phyloP scores from a whole-genome alignment of 805 yeast species.

The Cyberlindnera mrakii region DNA sequence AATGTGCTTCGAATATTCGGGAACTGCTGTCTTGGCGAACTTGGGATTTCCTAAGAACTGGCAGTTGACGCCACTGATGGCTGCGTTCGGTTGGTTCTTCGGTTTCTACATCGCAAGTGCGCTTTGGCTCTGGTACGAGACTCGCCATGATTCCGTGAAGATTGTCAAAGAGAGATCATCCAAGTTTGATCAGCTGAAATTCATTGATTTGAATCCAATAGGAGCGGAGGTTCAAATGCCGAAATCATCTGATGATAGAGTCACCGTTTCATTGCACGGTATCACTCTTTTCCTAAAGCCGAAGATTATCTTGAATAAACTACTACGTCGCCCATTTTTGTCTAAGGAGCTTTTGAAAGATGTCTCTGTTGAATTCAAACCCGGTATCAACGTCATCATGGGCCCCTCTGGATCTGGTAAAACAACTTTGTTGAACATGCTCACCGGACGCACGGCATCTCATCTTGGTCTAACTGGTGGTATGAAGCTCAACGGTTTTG shows the following conservation, averaged over 20 bases:
- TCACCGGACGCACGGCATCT: slow-evolving; percentile 48
- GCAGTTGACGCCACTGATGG: slow-evolving; percentile 59
- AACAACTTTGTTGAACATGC: slow-evolving; percentile 55
- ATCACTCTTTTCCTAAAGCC: slow-evolving; percentile 12
- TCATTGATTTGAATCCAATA: neutral
- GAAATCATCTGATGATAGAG: neutral
- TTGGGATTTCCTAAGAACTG: slow-evolving; percentile 63
- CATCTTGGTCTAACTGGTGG: slow-evolving; percentile 30
- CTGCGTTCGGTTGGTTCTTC: slow-evolving; percentile 50
- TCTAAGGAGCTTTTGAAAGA: slow-evolving; percentile 22
- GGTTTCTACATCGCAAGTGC: slow-evolving; percentile 49
- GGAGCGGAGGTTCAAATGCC: neutral
- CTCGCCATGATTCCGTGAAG: slow-evolving; percentile 23
- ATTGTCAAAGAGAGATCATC: slow-evolving; percentile 15
- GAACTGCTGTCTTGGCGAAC: slow-evolving; percentile 43
- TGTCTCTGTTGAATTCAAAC: slow-evolving; percentile 59
- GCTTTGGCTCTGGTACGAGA: slow-evolving; percentile 37
- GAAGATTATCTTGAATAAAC: slow-evolving; percentile 1
- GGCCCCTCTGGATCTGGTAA: slow-evolving; percentile 84
- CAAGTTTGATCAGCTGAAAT: slow-evolving; percentile 1
- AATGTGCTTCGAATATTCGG: slow-evolving; percentile 45
- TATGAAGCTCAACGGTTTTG: slow-evolving; percentile 36
- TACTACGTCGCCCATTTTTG: slow-evolving; percentile 2
- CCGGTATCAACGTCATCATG: slow-evolving; percentile 70
- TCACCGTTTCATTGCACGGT: slow-evolving; percentile 6